Conservation (phyloP, 139 green algal species). For the Mesostigma viride region DNA sequence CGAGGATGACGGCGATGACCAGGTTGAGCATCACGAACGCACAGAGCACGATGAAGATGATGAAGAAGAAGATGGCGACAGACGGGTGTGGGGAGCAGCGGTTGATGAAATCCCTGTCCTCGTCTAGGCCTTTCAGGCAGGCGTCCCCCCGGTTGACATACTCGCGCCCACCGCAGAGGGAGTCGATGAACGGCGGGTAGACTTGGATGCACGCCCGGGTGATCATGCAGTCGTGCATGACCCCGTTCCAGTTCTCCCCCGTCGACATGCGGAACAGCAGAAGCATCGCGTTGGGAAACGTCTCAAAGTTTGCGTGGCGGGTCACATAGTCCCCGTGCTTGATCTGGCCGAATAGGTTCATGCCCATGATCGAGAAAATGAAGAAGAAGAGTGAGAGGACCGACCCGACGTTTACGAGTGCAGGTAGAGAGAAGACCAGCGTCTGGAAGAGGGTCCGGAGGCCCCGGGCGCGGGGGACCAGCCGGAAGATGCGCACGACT, state of each 20-base stretch:
- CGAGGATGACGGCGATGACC: conserved; percentile 56
- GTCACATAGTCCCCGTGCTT: conserved; percentile 29
- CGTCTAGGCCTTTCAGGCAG: too few species aligned
- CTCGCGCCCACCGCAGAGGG: too few species aligned
- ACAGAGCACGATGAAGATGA: conserved; percentile 50
- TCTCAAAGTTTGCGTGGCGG: conserved; percentile 56
- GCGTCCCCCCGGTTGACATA: too few species aligned
- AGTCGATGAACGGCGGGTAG: background rate
- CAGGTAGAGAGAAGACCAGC: conserved; percentile 52
- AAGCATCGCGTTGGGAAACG: conserved; percentile 43
- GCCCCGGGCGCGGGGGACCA: conserved; percentile 59
- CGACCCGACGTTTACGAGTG: conserved; percentile 53
- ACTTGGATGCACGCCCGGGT: conserved; percentile 2
- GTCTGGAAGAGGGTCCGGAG: conserved; percentile 54
- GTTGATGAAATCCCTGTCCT: background rate
- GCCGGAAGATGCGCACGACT: conserved; percentile 51
- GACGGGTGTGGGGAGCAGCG: background rate
- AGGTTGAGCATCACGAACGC: conserved; percentile 61
- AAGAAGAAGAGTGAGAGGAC: conserved; percentile 66
- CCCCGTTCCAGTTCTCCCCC: conserved; percentile 59
- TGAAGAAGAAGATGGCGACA: conserved; percentile 48
- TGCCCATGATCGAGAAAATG: conserved; percentile 63
- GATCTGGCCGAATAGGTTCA: conserved; percentile 64
- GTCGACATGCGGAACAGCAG: conserved; percentile 44
- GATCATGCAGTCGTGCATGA: conserved; percentile 62